These are phyloP conservation scores for Myriosclerotinia curreyana DNA, from an alignment of 2,329 filamentous ascomycete species.

Conservation along the genomic window DNA sequence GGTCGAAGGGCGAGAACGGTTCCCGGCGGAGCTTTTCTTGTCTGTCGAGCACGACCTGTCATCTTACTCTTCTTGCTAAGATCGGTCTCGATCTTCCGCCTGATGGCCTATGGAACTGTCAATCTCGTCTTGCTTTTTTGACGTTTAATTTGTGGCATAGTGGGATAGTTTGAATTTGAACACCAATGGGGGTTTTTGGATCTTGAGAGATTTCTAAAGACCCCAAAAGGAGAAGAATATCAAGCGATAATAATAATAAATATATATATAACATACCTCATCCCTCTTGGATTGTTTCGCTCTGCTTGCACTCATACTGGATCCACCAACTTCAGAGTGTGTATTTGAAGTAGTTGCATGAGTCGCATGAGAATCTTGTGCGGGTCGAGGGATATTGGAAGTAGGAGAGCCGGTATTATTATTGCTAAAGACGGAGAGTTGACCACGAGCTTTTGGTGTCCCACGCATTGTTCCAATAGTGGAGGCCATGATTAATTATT, in stretches of 20 bases:
- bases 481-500: conserved; percentile 36
- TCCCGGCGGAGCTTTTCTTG: conserved; percentile 90
- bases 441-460: conserved; percentile 64
- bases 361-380: conserved; percentile 55
- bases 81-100: conserved; percentile 93
- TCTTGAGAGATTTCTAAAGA: neutral
- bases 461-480: conserved; percentile 59
- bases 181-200: neutral
- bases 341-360: conserved; percentile 40
- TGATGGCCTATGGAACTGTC: conserved; percentile 69
- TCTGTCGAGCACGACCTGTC: conserved; percentile 73
- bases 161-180: neutral
- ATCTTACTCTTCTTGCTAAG: conserved; percentile 95
- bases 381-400: conserved; percentile 71
- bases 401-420: conserved; percentile 49
- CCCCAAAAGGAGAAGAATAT: neutral
- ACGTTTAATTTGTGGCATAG: conserved; percentile 23
- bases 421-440: conserved; percentile 55
- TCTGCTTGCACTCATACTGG: conserved; percentile 85
- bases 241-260: neutral
- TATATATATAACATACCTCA: conserved; percentile 66
- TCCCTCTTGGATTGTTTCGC: conserved; percentile 97
- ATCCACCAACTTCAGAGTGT: conserved; percentile 52
- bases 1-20: conserved; percentile 95
- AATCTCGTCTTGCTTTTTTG: conserved; percentile 18